Conservation (phyloP, 805 yeast species). For the Kluyveromyces starmeri region DNA sequence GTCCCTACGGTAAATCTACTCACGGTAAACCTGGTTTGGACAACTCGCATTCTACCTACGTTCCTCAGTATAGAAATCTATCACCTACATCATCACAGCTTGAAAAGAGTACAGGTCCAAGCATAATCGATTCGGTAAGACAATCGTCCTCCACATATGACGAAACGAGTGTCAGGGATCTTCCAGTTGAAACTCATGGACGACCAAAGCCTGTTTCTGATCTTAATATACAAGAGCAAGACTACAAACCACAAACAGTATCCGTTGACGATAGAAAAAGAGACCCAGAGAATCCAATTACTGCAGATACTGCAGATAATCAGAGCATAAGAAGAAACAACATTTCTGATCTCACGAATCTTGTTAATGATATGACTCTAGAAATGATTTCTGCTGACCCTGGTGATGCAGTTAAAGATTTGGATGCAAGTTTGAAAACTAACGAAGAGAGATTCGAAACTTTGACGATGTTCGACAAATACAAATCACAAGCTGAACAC, state of each 20-base stretch:
- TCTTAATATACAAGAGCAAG: too few species aligned
- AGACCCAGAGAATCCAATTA: too few species aligned
- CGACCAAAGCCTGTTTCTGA: too few species aligned
- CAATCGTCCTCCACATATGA: constrained; percentile 4
- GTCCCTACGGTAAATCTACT: not conserved
- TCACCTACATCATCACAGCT: constrained; percentile 18
- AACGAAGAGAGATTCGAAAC: constrained; percentile 20
- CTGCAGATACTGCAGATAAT: too few species aligned
- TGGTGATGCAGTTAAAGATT: constrained; percentile 2
- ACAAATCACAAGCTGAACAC: constrained; percentile 16
- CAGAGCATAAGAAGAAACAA: too few species aligned
- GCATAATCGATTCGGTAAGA: not conserved
- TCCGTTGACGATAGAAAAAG: too few species aligned
- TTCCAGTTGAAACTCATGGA: constrained; percentile 1
- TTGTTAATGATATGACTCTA: constrained; percentile 5
- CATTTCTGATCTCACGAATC: constrained; percentile 2
- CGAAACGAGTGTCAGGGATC: constrained; percentile 2
- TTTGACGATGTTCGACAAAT: constrained; percentile 23
- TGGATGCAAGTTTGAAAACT: constrained; percentile 6
- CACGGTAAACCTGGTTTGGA: not conserved
- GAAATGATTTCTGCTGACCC: constrained; percentile 5
- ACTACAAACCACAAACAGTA: too few species aligned
- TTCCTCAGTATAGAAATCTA: constrained; percentile 21
- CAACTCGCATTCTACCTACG: constrained; percentile 19
- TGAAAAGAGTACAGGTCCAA: constrained; percentile 7